Conservation (phyloP, 768 basidiomycete genomes). For the Antrodiella citrinella region DNA sequence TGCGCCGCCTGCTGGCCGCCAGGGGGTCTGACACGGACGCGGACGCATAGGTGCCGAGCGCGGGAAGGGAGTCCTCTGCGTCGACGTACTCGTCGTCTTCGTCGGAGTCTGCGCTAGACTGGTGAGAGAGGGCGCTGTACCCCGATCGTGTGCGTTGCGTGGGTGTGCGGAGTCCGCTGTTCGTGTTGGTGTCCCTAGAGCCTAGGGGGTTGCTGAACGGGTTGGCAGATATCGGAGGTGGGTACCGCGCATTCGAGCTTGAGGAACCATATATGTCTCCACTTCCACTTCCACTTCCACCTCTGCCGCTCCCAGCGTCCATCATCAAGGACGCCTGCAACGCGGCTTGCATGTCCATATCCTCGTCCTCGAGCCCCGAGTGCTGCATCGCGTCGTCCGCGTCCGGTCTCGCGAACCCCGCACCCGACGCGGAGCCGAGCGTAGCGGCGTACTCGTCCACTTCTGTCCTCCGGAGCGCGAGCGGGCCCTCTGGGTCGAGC, state of each 20-base stretch:
- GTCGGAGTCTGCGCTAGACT: neutral
- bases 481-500: constrained; percentile 42
- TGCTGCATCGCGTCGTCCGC: constrained; percentile 4
- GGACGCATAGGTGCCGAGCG: neutral
- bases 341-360: constrained; percentile 81
- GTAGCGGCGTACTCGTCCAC: constrained; percentile 66
- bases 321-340: constrained; percentile 69
- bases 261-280: constrained; percentile 2
- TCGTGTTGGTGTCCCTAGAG: neutral
- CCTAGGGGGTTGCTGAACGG: no score
- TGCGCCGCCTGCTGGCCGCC: constrained; percentile 60
- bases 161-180: constrained; percentile 6
- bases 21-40: constrained; percentile 41
- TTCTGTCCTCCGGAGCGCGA: constrained; percentile 54
- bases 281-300: no score
- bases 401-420: no score
- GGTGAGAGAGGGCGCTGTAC: constrained; percentile 5
- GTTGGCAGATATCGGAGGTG: no score
- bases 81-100: constrained; percentile 9
- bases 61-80: constrained; percentile 10
- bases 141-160: constrained; percentile 4
- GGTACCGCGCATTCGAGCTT: no score
- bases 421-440: no score
- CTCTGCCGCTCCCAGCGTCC: constrained; percentile 4
- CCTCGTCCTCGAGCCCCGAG: constrained; percentile 67